Evolutionary conservation across 176 grass and related monocot genomes (phyloP).

Genomic region (sorghum (Sorghum bicolor)): DNA sequence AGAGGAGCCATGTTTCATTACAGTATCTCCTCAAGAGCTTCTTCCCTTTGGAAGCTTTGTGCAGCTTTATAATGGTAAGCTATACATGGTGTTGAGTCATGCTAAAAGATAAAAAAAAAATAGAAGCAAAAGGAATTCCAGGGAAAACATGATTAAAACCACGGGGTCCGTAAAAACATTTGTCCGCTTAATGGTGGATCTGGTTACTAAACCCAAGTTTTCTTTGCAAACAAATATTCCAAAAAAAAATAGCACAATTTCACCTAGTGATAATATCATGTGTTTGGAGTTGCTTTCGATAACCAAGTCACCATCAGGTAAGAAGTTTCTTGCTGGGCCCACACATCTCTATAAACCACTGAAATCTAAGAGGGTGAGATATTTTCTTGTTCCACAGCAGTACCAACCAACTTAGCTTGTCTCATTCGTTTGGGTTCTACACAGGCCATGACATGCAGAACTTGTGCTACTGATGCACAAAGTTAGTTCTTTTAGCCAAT

Average conservation of each 20-base stretch:
- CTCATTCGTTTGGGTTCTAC: constrained; percentile 30
- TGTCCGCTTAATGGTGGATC: constrained; percentile 18
- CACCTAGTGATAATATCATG: constrained; percentile 20
- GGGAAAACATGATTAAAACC: not conserved
- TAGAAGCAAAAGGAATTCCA: constrained; percentile 6
- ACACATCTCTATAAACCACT: constrained; percentile 3
- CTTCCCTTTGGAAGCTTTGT: constrained; percentile 2
- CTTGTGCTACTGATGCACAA: constrained; percentile 9
- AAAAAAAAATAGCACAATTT: not conserved
- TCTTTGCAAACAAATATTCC: constrained; percentile 15
- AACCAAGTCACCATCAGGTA: constrained; percentile 22
- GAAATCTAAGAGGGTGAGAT: constrained; percentile 13
- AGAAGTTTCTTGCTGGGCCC: constrained; percentile 24
- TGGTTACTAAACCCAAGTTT: not conserved
- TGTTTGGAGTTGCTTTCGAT: not conserved
- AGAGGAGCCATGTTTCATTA: constrained; percentile 58
- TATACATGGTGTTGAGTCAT: not conserved
- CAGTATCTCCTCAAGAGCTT: not conserved
- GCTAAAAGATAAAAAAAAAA: constrained; percentile 7
- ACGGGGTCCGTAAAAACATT: not conserved
- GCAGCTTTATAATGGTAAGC: constrained; percentile 12
- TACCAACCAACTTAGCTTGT: constrained; percentile 31
- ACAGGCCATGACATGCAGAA: constrained; percentile 7
- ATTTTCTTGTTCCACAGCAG: constrained; percentile 12
- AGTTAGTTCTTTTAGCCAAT: constrained; percentile 13